A percentile compares a stretch with the other conserved stretches of the same genome.
Evolutionary conservation across 306 rosid genomes (phyloP).

Genomic region (Abrus pulchellus): DNA sequence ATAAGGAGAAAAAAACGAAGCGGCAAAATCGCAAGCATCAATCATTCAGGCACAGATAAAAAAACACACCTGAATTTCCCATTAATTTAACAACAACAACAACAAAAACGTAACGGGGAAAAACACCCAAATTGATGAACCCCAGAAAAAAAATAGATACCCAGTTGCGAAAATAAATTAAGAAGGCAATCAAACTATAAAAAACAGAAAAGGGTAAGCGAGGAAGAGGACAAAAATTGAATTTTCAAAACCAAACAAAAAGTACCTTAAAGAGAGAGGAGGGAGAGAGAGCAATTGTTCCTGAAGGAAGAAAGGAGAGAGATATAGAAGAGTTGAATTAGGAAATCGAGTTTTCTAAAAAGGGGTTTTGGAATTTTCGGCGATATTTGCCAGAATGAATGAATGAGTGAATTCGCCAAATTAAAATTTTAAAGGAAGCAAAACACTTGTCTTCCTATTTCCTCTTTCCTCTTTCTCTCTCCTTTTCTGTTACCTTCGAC

Average conservation of each 20-base stretch:
- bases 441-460: background rate
- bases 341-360: conserved; percentile 34
- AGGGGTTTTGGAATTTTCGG: conserved; percentile 37
- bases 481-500: background rate
- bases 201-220: conserved; percentile 35
- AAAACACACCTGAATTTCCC: conserved; percentile 18
- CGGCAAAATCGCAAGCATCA: conserved; percentile 4
- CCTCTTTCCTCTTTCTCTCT: background rate
- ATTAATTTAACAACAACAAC: background rate
- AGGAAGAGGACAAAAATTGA: conserved; percentile 28
- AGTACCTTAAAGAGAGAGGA: conserved; percentile 55
- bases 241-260: background rate
- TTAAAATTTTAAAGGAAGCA: background rate
- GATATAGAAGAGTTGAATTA: background rate
- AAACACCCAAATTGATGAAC: conserved; percentile 26
- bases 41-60: background rate
- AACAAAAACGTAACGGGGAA: conserved; percentile 17
- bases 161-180: conserved; percentile 43
- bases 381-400: background rate
- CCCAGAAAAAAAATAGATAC: background rate
- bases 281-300: conserved; percentile 35
- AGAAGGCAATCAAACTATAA: conserved; percentile 45
- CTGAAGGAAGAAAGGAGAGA: conserved; percentile 27
- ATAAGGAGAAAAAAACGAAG: background rate
- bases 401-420: conserved; percentile 36